phyloP scores from a whole-genome alignment of 371 early-diverging fungal species.

The Nematocida parisii region DNA sequence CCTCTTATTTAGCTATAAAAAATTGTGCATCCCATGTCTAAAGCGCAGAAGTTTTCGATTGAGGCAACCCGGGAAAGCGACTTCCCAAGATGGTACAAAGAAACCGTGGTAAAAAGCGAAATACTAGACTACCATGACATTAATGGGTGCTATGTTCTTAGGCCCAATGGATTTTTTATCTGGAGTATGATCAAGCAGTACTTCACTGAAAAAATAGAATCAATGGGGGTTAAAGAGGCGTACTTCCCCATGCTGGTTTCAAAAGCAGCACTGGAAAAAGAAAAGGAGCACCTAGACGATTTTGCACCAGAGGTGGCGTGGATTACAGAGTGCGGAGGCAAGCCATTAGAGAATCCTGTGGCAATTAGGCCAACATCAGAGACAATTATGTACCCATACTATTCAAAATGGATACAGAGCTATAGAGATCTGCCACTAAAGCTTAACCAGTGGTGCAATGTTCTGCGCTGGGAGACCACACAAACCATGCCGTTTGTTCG shows the following conservation, averaged over 20 bases:
- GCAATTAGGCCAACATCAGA: slow-evolving; percentile 99
- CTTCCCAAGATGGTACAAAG: slow-evolving; percentile 68
- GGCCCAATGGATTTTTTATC: slow-evolving; percentile 90
- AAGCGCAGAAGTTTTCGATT: slow-evolving; percentile 77
- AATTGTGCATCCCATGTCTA: slow-evolving; percentile 42
- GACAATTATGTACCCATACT: slow-evolving; percentile 98
- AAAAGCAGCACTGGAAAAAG: slow-evolving; percentile 80
- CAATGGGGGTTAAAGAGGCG: slow-evolving; percentile 88
- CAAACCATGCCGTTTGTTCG: slow-evolving; percentile 97
- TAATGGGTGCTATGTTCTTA: slow-evolving; percentile 95
- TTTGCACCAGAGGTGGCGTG: slow-evolving; percentile 99
- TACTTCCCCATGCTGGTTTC: slow-evolving; percentile 99
- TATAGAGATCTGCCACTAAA: slow-evolving; percentile 96
- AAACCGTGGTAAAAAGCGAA: slow-evolving; percentile 84
- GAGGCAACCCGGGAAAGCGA: slow-evolving; percentile 78
- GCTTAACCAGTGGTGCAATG: slow-evolving; percentile 99
- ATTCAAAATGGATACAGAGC: slow-evolving; percentile 93
- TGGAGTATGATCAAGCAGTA: slow-evolving; percentile 83
- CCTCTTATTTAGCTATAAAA: slow-evolving; percentile 8
- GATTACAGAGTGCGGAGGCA: slow-evolving; percentile 90
- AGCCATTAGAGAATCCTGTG: slow-evolving; percentile 87
- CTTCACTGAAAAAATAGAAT: slow-evolving; percentile 83
- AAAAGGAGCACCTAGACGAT: slow-evolving; percentile 97
- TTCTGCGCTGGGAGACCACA: slow-evolving; percentile 99
- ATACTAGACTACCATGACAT: slow-evolving; percentile 98